Evolutionary conservation across 805 yeast species (phyloP).

Genomic region (Saturnispora gosingensis): DNA sequence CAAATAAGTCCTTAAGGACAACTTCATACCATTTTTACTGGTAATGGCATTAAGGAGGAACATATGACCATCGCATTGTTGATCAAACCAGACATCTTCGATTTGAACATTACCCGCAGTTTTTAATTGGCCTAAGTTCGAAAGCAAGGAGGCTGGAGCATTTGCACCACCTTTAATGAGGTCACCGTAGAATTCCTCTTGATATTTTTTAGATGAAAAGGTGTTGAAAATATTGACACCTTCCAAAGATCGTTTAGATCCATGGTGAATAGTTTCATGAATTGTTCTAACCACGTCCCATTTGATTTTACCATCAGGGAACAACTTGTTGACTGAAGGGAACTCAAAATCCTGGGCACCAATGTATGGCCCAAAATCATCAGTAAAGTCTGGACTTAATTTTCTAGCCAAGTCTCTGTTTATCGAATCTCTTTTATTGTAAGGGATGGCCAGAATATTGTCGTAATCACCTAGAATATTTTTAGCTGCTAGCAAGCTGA

Average conservation of each 20-base stretch:
- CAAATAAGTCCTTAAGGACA: not conserved
- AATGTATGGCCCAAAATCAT: constrained; percentile 1
- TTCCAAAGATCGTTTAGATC: not conserved
- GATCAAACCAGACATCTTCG: constrained; percentile 3
- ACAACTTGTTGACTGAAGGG: constrained; percentile 12
- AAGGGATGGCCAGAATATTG: constrained; percentile 13
- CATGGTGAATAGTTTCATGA: constrained; percentile 4
- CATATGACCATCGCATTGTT: not conserved
- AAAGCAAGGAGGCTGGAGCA: constrained; percentile 13
- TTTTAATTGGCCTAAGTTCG: constrained; percentile 2
- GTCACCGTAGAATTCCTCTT: not conserved
- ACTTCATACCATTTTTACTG: not conserved
- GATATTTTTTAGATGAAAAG: not conserved
- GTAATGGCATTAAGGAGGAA: not conserved
- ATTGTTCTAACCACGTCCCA: constrained; percentile 7
- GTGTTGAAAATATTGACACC: not conserved
- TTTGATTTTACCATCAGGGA: constrained; percentile 1
- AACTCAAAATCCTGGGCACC: not conserved
- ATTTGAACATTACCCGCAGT: not conserved
- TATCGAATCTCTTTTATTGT: constrained; percentile 12
- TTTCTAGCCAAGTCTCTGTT: not conserved
- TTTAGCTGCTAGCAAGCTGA: not conserved
- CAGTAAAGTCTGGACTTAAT: not conserved
- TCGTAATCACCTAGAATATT: constrained; percentile 7
- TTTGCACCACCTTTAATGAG: not conserved